These are phyloP conservation scores for Lobosporangium transversale DNA, from an alignment of 192 early-diverging fungal genomes.

Conservation along the genomic window DNA sequence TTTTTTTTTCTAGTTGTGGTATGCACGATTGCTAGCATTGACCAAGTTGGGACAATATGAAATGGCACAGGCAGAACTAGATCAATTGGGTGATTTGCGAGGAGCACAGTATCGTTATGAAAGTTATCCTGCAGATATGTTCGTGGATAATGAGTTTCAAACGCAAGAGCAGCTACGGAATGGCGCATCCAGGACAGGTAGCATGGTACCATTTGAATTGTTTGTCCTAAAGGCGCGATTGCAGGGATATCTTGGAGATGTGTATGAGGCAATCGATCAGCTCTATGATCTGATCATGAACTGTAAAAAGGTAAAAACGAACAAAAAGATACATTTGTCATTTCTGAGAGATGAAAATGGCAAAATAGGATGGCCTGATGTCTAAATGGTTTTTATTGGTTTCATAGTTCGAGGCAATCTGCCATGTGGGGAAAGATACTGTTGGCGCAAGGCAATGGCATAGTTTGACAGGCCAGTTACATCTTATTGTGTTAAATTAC, in stretches of 20 bases:
- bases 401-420: conserved; percentile 35
- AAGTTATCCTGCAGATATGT: conserved; percentile 45
- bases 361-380: no score
- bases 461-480: conserved; percentile 49
- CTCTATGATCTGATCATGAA: conserved; percentile 53
- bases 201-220: conserved; percentile 63
- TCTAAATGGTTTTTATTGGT: neutral
- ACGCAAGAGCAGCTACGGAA: conserved; percentile 14
- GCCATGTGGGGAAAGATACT: conserved; percentile 11
- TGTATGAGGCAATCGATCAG: conserved; percentile 55
- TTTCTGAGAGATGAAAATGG: neutral
- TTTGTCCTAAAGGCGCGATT: conserved; percentile 56
- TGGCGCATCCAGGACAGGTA: conserved; percentile 25
- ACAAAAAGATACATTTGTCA: neutral
- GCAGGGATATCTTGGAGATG: conserved; percentile 52
- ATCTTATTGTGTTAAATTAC: conserved; percentile 58
- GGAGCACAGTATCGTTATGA: conserved; percentile 57
- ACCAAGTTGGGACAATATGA: conserved; percentile 58
- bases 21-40: conserved; percentile 59
- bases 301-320: conserved; percentile 52
- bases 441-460: conserved; percentile 47
- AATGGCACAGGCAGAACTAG: conserved; percentile 63
- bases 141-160: conserved; percentile 7
- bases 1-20: conserved; percentile 57
- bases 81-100: conserved; percentile 59